Evolutionary conservation across 2,329 filamentous ascomycete species (phyloP).

Genomic region (Fusarium sp.): DNA sequence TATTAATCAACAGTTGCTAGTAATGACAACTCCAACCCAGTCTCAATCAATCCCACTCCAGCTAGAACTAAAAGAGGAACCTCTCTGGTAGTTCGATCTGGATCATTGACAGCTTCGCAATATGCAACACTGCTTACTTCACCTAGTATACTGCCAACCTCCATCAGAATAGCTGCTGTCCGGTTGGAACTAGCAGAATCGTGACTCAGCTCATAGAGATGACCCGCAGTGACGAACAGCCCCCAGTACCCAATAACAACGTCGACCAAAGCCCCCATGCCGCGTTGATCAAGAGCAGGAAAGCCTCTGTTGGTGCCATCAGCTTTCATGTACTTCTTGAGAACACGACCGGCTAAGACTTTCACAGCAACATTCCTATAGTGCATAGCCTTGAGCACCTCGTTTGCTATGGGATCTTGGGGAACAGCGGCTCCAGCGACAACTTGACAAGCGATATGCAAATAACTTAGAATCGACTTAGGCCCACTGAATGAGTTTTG

Average conservation of each 20-base stretch:
- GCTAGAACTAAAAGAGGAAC: background rate
- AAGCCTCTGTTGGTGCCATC: background rate
- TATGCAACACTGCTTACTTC: background rate
- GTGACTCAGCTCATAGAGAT: background rate
- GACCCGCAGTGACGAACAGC: background rate
- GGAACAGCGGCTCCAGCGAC: background rate
- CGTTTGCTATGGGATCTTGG: fast-evolving
- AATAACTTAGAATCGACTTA: fast-evolving
- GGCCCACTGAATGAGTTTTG: fast-evolving
- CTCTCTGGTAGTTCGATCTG: background rate
- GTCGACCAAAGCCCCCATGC: fast-evolving
- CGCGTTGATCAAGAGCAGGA: background rate
- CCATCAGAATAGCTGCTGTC: background rate
- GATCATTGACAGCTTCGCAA: background rate
- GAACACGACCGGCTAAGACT: fast-evolving
- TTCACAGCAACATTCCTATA: background rate
- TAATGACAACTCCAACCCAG: background rate
- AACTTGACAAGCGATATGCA: fast-evolving
- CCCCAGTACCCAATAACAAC: background rate
- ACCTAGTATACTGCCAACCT: background rate
- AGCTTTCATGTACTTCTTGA: background rate
- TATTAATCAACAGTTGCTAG: background rate
- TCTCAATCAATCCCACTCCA: background rate
- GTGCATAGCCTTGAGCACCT: background rate
- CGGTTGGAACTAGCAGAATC: fast-evolving